Conservation (phyloP, 441 rosid species). For the Breynia disticha region DNA sequence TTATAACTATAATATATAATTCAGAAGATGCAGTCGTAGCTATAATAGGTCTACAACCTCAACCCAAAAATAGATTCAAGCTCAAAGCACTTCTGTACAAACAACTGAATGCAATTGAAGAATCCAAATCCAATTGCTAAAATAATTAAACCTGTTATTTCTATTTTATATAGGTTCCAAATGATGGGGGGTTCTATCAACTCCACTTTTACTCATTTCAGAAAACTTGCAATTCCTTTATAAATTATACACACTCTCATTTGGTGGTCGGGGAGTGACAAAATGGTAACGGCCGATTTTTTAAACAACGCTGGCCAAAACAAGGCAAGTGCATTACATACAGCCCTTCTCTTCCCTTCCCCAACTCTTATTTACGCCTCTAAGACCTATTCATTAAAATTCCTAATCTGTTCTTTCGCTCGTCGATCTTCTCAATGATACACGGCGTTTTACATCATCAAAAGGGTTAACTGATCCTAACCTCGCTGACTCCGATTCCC, state of each 20-base stretch:
- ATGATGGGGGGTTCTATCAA: too few relatives aligned
- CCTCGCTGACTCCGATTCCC: slow-evolving; percentile 32
- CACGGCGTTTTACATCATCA: slow-evolving; percentile 34
- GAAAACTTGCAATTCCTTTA: background rate
- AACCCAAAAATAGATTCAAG: too few relatives aligned
- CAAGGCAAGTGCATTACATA: slow-evolving; percentile 12
- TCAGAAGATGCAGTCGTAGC: too few relatives aligned
- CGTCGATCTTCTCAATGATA: slow-evolving; percentile 32
- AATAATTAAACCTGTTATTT: too few relatives aligned
- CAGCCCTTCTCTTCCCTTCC: slow-evolving; percentile 12
- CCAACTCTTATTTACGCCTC: slow-evolving; percentile 24
- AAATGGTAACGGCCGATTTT: slow-evolving; percentile 25
- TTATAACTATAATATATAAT: too few relatives aligned
- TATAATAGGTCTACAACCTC: too few relatives aligned
- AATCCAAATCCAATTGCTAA: too few relatives aligned
- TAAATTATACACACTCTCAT: background rate
- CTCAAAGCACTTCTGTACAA: too few relatives aligned
- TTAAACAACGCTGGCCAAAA: slow-evolving; percentile 21
- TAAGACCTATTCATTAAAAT: slow-evolving; percentile 8
- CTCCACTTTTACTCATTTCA: background rate
- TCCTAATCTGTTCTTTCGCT: slow-evolving; percentile 28
- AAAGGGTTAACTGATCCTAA: slow-evolving; percentile 27
- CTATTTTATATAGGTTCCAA: too few relatives aligned
- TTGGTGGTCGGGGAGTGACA: slow-evolving; percentile 11
- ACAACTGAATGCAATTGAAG: too few relatives aligned